These are phyloP conservation scores for Arctium minus DNA, from an alignment of 129 eudicot species.

Conservation along the genomic window DNA sequence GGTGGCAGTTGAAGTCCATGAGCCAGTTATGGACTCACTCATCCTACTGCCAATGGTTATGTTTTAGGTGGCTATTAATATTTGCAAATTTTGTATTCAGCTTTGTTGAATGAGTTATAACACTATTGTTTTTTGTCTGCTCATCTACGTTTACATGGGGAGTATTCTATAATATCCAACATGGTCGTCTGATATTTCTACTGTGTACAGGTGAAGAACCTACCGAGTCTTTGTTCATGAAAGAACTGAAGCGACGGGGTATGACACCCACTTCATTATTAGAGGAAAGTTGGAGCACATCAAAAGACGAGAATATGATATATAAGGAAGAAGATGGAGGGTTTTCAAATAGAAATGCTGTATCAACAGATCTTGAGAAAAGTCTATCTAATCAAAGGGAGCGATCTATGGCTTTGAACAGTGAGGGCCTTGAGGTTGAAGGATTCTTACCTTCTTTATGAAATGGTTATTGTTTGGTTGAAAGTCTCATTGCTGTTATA, in stretches of 20 bases:
- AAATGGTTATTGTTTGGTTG: not conserved
- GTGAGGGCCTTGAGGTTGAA: slow-evolving; percentile 96
- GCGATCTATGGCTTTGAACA: slow-evolving; percentile 76
- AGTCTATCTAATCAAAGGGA: slow-evolving; percentile 75
- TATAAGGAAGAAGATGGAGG: slow-evolving; percentile 71
- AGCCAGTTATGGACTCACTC: not conserved
- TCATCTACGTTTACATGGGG: not conserved
- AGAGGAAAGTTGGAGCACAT: slow-evolving; percentile 59
- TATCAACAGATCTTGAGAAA: slow-evolving; percentile 58
- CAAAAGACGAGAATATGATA: slow-evolving; percentile 49
- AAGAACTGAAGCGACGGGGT: slow-evolving; percentile 79
- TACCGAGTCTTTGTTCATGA: slow-evolving; percentile 94
- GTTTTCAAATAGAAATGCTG: slow-evolving; percentile 55
- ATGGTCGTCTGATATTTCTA: not conserved
- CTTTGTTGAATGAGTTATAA: not conserved
- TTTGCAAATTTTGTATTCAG: not conserved
- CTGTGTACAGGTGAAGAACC: slow-evolving; percentile 75
- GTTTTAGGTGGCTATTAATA: not conserved
- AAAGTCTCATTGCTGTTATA: not conserved
- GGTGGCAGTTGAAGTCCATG: not conserved
- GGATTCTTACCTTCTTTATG: not conserved
- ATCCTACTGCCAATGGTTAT: not conserved
- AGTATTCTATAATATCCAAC: not conserved
- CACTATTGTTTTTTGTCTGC: not conserved
- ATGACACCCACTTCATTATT: slow-evolving; percentile 85